Percentiles rank a stretch among this genome's conserved stretches.
phyloP scores from a whole-genome alignment of 805 yeast genomes.

The Clavispora santaluciae region DNA sequence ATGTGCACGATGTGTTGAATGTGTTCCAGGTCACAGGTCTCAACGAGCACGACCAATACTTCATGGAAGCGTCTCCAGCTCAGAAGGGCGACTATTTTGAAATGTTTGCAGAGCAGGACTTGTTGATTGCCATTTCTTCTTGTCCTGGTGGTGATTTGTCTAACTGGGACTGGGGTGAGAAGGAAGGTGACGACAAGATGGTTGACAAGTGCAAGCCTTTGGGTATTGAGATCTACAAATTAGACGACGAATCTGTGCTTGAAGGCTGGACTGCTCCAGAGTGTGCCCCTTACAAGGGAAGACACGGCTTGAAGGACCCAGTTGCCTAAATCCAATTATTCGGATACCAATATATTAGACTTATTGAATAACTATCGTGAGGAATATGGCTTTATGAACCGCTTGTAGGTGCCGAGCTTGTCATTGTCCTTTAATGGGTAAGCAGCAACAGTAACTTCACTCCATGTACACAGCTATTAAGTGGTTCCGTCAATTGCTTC shows the following conservation, averaged over 20 bases:
- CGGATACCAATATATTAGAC: too few species aligned
- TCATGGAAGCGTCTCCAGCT: constrained; percentile 69
- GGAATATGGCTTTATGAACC: too few species aligned
- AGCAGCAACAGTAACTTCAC: too few species aligned
- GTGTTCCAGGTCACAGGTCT: constrained; percentile 68
- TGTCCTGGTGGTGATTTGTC: constrained; percentile 71
- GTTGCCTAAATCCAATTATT: too few species aligned
- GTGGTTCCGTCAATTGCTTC: constrained; percentile 41
- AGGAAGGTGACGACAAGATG: constrained; percentile 45
- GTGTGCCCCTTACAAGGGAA: constrained; percentile 48
- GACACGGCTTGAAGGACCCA: constrained; percentile 45
- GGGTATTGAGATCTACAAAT: constrained; percentile 54
- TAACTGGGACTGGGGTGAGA: constrained; percentile 70
- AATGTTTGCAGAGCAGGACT: constrained; percentile 61
- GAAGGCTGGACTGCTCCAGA: constrained; percentile 50
- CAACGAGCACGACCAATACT: constrained; percentile 60
- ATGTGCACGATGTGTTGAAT: constrained; percentile 65
- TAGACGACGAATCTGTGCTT: constrained; percentile 44
- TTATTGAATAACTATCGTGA: too few species aligned
- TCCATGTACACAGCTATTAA: too few species aligned
- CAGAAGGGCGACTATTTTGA: constrained; percentile 56
- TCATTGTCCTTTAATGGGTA: too few species aligned
- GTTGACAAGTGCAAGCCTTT: constrained; percentile 59
- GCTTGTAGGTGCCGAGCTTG: too few species aligned
- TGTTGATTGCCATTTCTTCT: constrained; percentile 59